Base-by-base conservation (phyloP, 2,329 filamentous ascomycete genomes). In the Arthrocladium fulminans region DNA sequence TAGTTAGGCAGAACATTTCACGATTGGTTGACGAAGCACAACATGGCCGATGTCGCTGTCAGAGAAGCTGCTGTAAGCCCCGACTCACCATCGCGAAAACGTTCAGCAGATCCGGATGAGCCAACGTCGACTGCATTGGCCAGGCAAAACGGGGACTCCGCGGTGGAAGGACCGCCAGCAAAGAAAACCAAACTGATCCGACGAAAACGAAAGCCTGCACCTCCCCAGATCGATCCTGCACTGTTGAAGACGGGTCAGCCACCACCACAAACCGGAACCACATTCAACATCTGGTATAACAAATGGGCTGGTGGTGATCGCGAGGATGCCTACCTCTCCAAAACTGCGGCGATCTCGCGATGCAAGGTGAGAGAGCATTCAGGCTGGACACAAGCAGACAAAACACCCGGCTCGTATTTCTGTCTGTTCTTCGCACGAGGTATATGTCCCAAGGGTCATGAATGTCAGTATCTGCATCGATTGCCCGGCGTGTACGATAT, bases 201-300 rank as follows among this genome's bases (percentile, higher is more conserved):
- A 54, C 88, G 86, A 64, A 96, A 95, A 73, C 83, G 85, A 61
- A 79, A 88, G 32, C 92, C 92, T 25, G 92, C 92, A 40, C 81
- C 90, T 51, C 84, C 86, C 0, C 92, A 98, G 70, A 83, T 96
- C 60, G 92, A 98, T 62, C 81, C 88, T 1, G 81, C 84, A 34
- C 83, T 83, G 37, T 78, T 94, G 68, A 86, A 84, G 59, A 83
- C 83, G 27, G 88, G 95, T 59, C 84, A 86, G 3, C 88, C 89
- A 13, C 56, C 56, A 13, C 86, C 87, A 1, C 89, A 97, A 61
- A 97, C 90, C 0, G 92, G 92, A 46, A 94, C 87, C 0, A 88
- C 89, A 50, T 98, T 92, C 76, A 98, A 98, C 68, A 94, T 94
- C 61, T 96, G 89, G 90, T 95, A 96, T 71, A 96, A 95, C 72